A percentile compares a stretch with the other conserved stretches of the same genome.
Evolutionary conservation across 495 filamentous ascomycete genomes (phyloP).

Genomic region (Penicillium malachiteum): DNA sequence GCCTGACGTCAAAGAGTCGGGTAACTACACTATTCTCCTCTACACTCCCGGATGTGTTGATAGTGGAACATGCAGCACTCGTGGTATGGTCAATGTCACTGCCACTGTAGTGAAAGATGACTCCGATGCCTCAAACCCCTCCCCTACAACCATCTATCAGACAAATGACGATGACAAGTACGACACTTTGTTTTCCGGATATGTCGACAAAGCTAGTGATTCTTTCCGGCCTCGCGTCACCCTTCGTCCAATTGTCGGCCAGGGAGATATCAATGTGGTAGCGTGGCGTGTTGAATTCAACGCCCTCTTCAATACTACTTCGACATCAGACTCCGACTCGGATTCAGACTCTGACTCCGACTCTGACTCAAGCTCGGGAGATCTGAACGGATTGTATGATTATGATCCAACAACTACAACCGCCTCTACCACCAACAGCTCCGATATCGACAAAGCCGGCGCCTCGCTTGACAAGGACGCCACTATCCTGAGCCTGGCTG

Average conservation of each 20-base stretch:
- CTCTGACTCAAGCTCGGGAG: slow-evolving; percentile 37
- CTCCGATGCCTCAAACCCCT: slow-evolving; percentile 37
- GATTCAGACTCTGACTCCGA: neutral
- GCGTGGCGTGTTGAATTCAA: slow-evolving; percentile 83
- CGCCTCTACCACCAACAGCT: slow-evolving; percentile 65
- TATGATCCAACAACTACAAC: slow-evolving; percentile 66
- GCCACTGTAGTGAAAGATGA: slow-evolving; percentile 58
- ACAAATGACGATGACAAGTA: slow-evolving; percentile 95
- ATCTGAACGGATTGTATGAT: slow-evolving; percentile 89
- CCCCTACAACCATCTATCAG: slow-evolving; percentile 64
- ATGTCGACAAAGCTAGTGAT: slow-evolving; percentile 70
- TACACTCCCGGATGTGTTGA: slow-evolving; percentile 88
- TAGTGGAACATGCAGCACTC: slow-evolving; percentile 70
- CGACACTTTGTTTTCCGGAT: slow-evolving; percentile 82
- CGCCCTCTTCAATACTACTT: slow-evolving; percentile 58
- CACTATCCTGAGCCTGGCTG: slow-evolving; percentile 60
- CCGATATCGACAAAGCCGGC: slow-evolving; percentile 72
- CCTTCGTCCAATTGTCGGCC: slow-evolving; percentile 64
- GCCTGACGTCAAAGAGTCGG: slow-evolving; percentile 84
- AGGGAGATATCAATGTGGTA: slow-evolving; percentile 72
- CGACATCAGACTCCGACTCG: neutral
- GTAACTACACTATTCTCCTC: slow-evolving; percentile 82
- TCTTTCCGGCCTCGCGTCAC: slow-evolving; percentile 82
- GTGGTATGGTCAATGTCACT: slow-evolving; percentile 79
- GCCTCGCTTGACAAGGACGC: slow-evolving; percentile 62